Percentiles rank a stretch among this genome's conserved stretches.
These are phyloP conservation scores for Pneumocystis wakefieldiae DNA, from an alignment of 1,139 yeast species.

Conservation along the genomic window DNA sequence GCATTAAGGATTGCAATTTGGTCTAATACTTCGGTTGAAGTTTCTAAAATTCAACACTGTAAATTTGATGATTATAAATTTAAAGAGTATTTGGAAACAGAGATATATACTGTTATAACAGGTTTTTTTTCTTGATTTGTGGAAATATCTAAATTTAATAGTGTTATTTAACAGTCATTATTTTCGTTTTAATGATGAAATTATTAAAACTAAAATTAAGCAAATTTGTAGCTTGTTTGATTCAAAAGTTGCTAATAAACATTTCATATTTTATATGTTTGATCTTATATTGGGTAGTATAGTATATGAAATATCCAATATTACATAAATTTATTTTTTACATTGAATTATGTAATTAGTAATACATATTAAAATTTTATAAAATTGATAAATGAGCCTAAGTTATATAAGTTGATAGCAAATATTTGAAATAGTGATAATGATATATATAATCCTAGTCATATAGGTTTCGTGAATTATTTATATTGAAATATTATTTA, in stretches of 20 bases:
- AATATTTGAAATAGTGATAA: too few relatives aligned
- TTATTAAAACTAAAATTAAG: neutral
- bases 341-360: neutral
- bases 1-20: neutral
- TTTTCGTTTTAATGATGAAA: neutral
- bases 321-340: neutral
- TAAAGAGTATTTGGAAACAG: neutral
- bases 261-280: neutral
- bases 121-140: neutral
- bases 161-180: neutral
- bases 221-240: neutral
- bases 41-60: neutral
- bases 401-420: neutral
- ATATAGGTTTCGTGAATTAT: too few relatives aligned
- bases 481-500: too few relatives aligned
- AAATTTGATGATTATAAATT: neutral
- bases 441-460: too few relatives aligned
- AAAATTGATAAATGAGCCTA: neutral
- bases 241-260: neutral
- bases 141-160: neutral
- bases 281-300: neutral
- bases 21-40: neutral
- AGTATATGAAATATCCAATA: neutral
- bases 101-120: neutral
- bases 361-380: neutral